These are phyloP conservation scores for Fomitiporia mediterranea DNA, from an alignment of 1,284 basidiomycete genomes.

Conservation along the genomic window DNA sequence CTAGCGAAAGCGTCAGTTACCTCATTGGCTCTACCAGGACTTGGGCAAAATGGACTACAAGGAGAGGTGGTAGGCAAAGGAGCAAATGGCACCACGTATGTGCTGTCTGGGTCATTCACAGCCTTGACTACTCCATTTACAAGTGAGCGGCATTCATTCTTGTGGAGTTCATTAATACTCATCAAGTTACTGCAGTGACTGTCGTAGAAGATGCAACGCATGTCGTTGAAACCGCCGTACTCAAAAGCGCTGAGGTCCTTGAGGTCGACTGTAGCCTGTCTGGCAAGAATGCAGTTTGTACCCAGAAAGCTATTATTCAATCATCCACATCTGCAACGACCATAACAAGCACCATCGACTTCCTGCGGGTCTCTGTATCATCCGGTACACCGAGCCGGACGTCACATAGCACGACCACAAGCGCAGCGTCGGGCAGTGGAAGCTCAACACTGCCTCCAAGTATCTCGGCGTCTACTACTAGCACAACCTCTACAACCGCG, in stretches of 20 bases:
- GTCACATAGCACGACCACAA: no score
- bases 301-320: neutral
- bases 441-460: no score
- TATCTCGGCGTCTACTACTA: no score
- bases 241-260: neutral
- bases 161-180: no score
- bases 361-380: neutral
- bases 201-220: constrained; percentile 2
- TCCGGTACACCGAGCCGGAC: no score
- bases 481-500: no score
- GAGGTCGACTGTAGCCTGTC: neutral
- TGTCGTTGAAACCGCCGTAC: neutral
- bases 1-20: constrained; percentile 12
- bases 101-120: constrained; percentile 6
- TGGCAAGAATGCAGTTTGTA: neutral
- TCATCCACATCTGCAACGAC: neutral
- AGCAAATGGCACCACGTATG: constrained; percentile 12
- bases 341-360: neutral
- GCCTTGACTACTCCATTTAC: constrained; percentile 8
- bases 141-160: neutral
- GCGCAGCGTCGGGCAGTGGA: no score
- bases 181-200: no score
- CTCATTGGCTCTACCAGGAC: constrained; percentile 7
- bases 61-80: constrained; percentile 9
- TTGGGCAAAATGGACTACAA: constrained; percentile 7